These are phyloP conservation scores for Cryptomeria japonica DNA, from an alignment of 75 land plant species.

Conservation along the genomic window DNA sequence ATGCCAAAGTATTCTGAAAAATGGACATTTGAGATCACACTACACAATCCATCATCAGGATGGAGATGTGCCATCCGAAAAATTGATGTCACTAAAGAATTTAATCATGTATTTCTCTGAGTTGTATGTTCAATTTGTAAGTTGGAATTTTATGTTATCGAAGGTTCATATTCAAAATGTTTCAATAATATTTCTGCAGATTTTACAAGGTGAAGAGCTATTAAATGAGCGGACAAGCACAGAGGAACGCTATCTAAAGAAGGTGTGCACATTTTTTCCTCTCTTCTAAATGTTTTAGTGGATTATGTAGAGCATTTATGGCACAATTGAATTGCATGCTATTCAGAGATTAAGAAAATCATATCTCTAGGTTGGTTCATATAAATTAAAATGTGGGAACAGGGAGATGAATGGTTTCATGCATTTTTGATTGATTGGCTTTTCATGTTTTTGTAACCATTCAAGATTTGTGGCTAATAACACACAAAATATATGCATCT, in stretches of 20 bases:
- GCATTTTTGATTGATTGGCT: neutral
- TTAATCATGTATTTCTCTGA: neutral
- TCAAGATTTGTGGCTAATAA: neutral
- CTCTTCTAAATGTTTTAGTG: neutral
- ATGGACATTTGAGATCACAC: neutral
- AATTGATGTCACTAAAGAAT: neutral
- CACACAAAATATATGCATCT: neutral
- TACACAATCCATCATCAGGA: neutral
- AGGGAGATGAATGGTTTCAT: neutral
- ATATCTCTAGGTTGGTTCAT: neutral
- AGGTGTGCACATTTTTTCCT: conserved; percentile 40
- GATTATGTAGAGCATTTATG: neutral
- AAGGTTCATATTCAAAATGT: neutral
- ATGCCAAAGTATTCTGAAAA: neutral
- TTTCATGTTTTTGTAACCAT: neutral
- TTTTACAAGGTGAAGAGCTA: conserved; percentile 83
- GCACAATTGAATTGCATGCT: neutral
- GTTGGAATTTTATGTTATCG: neutral
- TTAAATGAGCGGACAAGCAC: conserved; percentile 86
- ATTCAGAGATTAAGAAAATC: neutral
- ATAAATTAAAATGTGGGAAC: neutral
- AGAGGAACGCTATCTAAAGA: conserved; percentile 78
- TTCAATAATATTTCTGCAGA: conserved; percentile 47
- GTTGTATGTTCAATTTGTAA: neutral
- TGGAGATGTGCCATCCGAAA: neutral